Evolutionary conservation across 108 stramenopile species (phyloP).

Genomic region (Nannochloropsis oceanica): DNA sequence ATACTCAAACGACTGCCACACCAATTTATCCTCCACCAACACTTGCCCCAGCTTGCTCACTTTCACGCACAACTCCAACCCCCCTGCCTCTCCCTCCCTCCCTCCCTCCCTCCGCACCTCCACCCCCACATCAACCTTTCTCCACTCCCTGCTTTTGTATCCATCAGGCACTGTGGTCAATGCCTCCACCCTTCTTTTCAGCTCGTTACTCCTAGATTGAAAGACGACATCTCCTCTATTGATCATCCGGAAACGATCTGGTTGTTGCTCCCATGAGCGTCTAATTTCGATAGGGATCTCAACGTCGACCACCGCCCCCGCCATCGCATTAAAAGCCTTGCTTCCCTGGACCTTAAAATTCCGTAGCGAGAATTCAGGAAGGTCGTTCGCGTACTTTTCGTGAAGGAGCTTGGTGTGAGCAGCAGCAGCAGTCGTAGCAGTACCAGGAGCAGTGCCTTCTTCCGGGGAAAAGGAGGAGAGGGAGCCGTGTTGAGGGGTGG

Average conservation of each 20-base stretch:
- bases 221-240: neutral
- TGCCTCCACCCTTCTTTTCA: neutral
- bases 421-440: neutral
- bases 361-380: neutral
- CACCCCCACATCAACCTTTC: neutral
- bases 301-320: neutral
- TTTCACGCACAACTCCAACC: neutral
- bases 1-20: neutral
- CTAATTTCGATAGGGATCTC: neutral
- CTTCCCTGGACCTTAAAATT: neutral
- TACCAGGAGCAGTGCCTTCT: too few species aligned
- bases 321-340: neutral
- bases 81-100: neutral
- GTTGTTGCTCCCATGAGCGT: neutral
- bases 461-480: too few species aligned
- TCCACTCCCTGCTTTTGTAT: neutral
- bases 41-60: neutral
- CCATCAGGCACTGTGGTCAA: neutral
- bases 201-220: neutral
- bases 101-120: neutral
- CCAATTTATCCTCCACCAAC: neutral
- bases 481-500: neutral
- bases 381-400: neutral
- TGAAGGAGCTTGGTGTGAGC: neutral
- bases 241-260: neutral